Conservation (phyloP, 2,329 filamentous ascomycete species). For the Diaporthe caulivora region DNA sequence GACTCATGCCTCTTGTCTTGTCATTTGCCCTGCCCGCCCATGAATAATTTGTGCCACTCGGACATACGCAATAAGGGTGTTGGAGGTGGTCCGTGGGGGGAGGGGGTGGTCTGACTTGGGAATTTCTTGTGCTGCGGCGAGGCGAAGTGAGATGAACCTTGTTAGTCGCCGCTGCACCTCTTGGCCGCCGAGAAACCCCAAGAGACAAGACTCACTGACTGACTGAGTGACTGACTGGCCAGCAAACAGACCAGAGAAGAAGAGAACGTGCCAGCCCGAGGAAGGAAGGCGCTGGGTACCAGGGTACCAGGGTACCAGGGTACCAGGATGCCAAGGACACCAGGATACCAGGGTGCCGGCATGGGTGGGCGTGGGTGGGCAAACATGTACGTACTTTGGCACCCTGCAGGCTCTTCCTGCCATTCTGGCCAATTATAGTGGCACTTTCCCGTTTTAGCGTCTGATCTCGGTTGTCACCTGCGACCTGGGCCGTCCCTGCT, state of each 20-base stretch:
- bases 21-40: neutral
- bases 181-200: neutral
- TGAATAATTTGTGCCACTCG: slow-evolving; percentile 22
- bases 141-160: slow-evolving; percentile 27
- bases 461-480: slow-evolving; percentile 31
- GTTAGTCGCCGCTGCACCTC: slow-evolving; percentile 16
- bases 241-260: neutral
- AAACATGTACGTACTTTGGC: neutral
- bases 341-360: neutral
- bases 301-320: neutral
- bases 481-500: slow-evolving; percentile 27
- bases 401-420: slow-evolving; percentile 12
- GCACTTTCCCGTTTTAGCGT: slow-evolving; percentile 32
- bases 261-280: neutral
- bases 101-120: slow-evolving; percentile 24
- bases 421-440: slow-evolving; percentile 27
- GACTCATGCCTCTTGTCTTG: neutral
- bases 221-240: too few relatives aligned
- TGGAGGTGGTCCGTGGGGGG: slow-evolving; percentile 20
- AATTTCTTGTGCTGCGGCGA: slow-evolving; percentile 21
- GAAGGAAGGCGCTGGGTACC: neutral
- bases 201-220: neutral
- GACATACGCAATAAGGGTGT: neutral
- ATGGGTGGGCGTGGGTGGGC: neutral
- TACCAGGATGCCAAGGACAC: neutral